These are phyloP conservation scores for Eucommia ulmoides DNA, from an alignment of 257 asterid species.

Conservation along the genomic window DNA sequence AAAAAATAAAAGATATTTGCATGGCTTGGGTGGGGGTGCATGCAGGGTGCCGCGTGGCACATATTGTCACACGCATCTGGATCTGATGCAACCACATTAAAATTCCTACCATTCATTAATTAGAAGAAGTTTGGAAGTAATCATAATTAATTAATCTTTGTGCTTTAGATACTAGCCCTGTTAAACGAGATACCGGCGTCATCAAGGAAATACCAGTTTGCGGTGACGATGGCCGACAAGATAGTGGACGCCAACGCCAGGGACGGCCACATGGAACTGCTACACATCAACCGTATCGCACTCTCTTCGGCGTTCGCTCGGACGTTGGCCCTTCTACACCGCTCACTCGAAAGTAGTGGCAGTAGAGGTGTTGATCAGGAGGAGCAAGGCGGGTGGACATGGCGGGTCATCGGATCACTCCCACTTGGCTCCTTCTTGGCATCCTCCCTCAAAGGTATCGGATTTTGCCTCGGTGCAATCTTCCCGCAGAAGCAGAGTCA, in stretches of 20 bases:
- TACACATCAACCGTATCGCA: conserved; percentile 17
- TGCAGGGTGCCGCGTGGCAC: background rate
- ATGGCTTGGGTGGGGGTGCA: background rate
- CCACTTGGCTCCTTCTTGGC: conserved; percentile 16
- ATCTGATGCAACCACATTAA: background rate
- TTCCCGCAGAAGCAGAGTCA: conserved; percentile 5
- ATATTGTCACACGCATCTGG: background rate
- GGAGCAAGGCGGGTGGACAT: conserved; percentile 11
- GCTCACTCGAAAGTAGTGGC: conserved; percentile 7
- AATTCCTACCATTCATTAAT: background rate
- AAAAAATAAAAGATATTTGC: background rate
- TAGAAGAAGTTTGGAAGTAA: no score
- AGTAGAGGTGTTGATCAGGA: background rate
- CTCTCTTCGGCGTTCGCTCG: conserved; percentile 19
- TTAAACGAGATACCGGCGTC: conserved; percentile 23
- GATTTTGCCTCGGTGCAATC: background rate
- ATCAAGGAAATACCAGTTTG: conserved; percentile 26
- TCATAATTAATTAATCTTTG: background rate
- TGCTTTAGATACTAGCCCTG: conserved; percentile 11
- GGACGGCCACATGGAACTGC: conserved; percentile 20
- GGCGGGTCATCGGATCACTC: conserved; percentile 7
- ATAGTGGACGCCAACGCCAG: conserved; percentile 17
- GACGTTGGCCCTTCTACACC: conserved; percentile 11
- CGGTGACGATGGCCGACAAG: conserved; percentile 24
- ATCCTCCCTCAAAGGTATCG: conserved; percentile 9